phyloP scores from a whole-genome alignment of 805 yeast species.

The Metschnikowia cerradonensis region DNA sequence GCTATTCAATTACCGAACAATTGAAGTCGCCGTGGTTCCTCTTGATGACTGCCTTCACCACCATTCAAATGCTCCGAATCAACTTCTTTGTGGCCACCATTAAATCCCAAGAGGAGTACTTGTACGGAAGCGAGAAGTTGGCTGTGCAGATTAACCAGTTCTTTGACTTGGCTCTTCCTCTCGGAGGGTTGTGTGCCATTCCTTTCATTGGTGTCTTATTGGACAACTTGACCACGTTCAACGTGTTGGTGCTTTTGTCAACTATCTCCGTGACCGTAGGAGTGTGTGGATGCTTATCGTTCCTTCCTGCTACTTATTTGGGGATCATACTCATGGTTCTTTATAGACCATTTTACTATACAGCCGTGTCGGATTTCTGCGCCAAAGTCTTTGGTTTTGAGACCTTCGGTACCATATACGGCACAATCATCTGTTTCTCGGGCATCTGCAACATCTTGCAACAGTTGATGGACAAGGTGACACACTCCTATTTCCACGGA shows the following conservation, averaged over 20 bases:
- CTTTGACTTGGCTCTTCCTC: conserved; percentile 81
- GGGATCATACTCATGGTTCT: conserved; percentile 74
- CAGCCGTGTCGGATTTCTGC: conserved; percentile 86
- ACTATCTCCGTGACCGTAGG: conserved; percentile 62
- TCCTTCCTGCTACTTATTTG: conserved; percentile 52
- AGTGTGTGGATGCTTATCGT: conserved; percentile 60
- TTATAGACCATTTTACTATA: conserved; percentile 88
- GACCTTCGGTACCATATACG: conserved; percentile 90
- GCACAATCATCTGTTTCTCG: conserved; percentile 74
- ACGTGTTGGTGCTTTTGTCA: conserved; percentile 51
- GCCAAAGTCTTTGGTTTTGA: conserved; percentile 92
- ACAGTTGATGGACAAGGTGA: conserved; percentile 60
- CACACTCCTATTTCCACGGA: conserved; percentile 63
- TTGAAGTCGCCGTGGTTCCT: conserved; percentile 69
- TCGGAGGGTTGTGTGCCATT: conserved; percentile 83
- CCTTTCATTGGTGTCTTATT: conserved; percentile 81
- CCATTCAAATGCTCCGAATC: conserved; percentile 85
- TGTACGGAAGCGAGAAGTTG: conserved; percentile 49
- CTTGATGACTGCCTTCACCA: conserved; percentile 72
- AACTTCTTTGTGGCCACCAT: conserved; percentile 92
- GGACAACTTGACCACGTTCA: conserved; percentile 66
- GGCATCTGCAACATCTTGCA: conserved; percentile 79
- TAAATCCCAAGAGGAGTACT: conserved; percentile 72
- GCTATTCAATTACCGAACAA: conserved; percentile 46
- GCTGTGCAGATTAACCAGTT: conserved; percentile 61